Percentiles rank a stretch among this genome's conserved stretches.
Evolutionary conservation across 2,329 filamentous ascomycete genomes (phyloP).

Genomic region (Cordyceps militaris): DNA sequence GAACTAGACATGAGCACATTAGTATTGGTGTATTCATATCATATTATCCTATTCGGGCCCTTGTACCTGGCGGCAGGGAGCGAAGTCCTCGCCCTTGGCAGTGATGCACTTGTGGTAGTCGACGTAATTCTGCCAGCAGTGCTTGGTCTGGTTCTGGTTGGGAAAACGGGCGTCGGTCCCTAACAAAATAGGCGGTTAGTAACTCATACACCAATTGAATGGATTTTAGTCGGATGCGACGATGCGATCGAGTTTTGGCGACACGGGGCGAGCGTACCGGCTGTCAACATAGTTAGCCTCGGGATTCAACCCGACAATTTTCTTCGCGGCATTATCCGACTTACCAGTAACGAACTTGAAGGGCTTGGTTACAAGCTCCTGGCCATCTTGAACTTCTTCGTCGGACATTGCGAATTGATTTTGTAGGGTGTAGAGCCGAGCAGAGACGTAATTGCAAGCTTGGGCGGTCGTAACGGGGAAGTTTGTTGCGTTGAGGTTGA

Average conservation of each 20-base stretch:
- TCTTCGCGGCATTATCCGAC: slow-evolving; percentile 36
- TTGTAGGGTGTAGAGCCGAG: slow-evolving; percentile 18
- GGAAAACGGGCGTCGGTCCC: slow-evolving; percentile 99
- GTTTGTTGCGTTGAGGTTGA: slow-evolving; percentile 29
- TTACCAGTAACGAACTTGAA: slow-evolving; percentile 99
- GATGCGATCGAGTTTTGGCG: slow-evolving; percentile 16
- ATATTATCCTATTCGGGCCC: background rate
- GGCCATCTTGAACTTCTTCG: slow-evolving; percentile 63
- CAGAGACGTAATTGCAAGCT: slow-evolving; percentile 26
- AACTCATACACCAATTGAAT: background rate
- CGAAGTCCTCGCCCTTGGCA: slow-evolving; percentile 98
- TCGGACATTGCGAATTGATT: slow-evolving; percentile 71
- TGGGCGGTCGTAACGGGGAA: slow-evolving; percentile 23
- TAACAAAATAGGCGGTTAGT: slow-evolving; percentile 31
- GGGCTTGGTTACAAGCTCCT: slow-evolving; percentile 84
- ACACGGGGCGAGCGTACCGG: slow-evolving; percentile 32
- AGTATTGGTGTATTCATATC: background rate
- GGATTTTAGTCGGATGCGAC: slow-evolving; percentile 24
- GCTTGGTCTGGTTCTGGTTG: slow-evolving; percentile 97
- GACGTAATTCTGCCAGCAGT: slow-evolving; percentile 99
- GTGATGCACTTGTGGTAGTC: slow-evolving; percentile 99
- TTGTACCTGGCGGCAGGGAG: slow-evolving; percentile 87
- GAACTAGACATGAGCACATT: slow-evolving; percentile 57
- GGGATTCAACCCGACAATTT: slow-evolving; percentile 25
- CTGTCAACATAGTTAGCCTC: slow-evolving; percentile 37